These are phyloP conservation scores for Elaeagnus macrophylla DNA, from an alignment of 306 rosid species.

Conservation along the genomic window DNA sequence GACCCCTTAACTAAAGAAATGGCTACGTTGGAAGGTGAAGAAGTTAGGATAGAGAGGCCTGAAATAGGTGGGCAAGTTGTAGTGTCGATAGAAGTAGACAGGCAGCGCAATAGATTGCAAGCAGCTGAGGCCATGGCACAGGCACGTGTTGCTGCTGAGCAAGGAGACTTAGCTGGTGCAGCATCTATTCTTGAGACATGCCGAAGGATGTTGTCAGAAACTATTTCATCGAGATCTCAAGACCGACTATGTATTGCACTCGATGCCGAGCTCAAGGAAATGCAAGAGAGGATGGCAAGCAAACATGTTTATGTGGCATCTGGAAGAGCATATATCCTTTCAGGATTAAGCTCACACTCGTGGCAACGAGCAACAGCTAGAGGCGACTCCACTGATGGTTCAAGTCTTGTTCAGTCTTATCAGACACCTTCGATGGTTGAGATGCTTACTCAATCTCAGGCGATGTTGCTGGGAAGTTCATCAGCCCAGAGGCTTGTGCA, in stretches of 20 bases:
- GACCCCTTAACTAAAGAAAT: slow-evolving; percentile 71
- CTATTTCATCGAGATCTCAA: slow-evolving; percentile 50
- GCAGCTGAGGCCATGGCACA: slow-evolving; percentile 91
- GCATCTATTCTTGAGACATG: slow-evolving; percentile 67
- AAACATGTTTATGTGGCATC: slow-evolving; percentile 92
- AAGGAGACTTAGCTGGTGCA: slow-evolving; percentile 62
- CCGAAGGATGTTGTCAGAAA: slow-evolving; percentile 48
- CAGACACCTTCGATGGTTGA: slow-evolving; percentile 91
- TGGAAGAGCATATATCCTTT: slow-evolving; percentile 91
- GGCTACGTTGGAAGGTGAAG: slow-evolving; percentile 49
- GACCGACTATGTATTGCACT: slow-evolving; percentile 74
- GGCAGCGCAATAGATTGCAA: slow-evolving; percentile 80
- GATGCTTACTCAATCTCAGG: slow-evolving; percentile 97
- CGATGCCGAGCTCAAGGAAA: slow-evolving; percentile 95
- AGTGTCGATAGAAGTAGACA: slow-evolving; percentile 75
- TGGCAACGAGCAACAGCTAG: slow-evolving; percentile 99
- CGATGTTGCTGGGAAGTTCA: slow-evolving; percentile 66
- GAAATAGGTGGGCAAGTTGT: slow-evolving; percentile 39
- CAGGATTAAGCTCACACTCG: slow-evolving; percentile 95
- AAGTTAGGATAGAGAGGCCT: slow-evolving; percentile 62
- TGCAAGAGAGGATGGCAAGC: slow-evolving; percentile 93
- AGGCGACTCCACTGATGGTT: slow-evolving; percentile 82
- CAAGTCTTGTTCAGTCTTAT: slow-evolving; percentile 78
- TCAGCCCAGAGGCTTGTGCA: slow-evolving; percentile 78
- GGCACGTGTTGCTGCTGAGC: slow-evolving; percentile 72